phyloP scores from a whole-genome alignment of 2,329 filamentous ascomycete species.

The Zarea fungicola region DNA sequence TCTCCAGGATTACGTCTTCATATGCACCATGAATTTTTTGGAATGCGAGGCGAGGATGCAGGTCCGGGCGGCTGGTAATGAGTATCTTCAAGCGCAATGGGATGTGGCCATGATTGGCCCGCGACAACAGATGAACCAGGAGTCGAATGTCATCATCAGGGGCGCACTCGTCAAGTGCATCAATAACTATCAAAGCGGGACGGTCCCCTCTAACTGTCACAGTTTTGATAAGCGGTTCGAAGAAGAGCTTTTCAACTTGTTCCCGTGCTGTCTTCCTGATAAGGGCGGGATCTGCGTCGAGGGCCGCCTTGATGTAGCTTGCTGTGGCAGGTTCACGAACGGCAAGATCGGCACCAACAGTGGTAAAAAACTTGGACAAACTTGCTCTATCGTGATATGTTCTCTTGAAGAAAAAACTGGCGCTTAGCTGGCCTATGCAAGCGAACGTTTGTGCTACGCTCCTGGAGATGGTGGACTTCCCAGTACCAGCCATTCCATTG shows the following conservation, averaged over 20 bases:
- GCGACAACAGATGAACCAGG: constrained; percentile 7
- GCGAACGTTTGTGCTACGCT: constrained; percentile 21
- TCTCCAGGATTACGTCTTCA: constrained; percentile 29
- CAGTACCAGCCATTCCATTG: constrained; percentile 29
- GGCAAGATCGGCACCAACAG: constrained; percentile 29
- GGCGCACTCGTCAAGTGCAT: constrained; percentile 6
- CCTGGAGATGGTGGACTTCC: constrained; percentile 30
- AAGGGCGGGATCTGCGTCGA: constrained; percentile 1
- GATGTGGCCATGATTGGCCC: neutral
- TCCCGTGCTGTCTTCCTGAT: neutral
- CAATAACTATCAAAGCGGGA: neutral
- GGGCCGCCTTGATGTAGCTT: neutral
- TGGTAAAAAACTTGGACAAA: constrained; percentile 32
- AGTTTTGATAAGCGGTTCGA: neutral
- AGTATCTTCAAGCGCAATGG: constrained; percentile 26
- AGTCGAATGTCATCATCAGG: neutral
- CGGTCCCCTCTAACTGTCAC: neutral
- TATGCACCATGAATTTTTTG: constrained; percentile 22
- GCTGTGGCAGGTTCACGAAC: constrained; percentile 18
- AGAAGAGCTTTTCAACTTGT: constrained; percentile 1
- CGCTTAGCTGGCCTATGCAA: constrained; percentile 13
- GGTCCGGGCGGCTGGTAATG: constrained; percentile 35
- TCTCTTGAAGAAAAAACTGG: constrained; percentile 21
- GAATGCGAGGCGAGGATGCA: constrained; percentile 31
- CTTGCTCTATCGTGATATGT: constrained; percentile 31